Evolutionary conservation across 495 filamentous ascomycete genomes (phyloP).

Genomic region (Friedmanniomyces simplex): DNA sequence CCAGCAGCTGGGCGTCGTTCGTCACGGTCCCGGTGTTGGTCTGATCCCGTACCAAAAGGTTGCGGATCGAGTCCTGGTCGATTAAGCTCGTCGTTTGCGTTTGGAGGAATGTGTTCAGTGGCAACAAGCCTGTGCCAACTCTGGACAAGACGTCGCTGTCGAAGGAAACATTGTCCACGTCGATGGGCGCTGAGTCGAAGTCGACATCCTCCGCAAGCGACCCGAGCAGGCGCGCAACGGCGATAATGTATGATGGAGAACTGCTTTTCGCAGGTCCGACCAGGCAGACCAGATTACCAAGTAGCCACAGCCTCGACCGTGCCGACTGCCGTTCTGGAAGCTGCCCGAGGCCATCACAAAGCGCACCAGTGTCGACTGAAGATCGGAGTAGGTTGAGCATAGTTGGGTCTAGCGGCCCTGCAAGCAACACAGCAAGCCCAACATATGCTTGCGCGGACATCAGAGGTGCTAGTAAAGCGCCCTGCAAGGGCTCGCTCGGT

Average conservation of each 20-base stretch:
- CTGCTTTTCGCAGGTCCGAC: conserved; percentile 47
- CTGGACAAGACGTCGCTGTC: conserved; percentile 14
- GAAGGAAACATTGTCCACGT: conserved; percentile 15
- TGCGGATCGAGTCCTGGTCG: conserved; percentile 41
- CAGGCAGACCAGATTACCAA: conserved; percentile 72
- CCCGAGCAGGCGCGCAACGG: conserved; percentile 50
- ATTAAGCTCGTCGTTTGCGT: conserved; percentile 53
- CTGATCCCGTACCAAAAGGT: conserved; percentile 23
- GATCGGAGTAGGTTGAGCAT: conserved; percentile 19
- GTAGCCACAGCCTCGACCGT: conserved; percentile 50
- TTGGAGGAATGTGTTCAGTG: conserved; percentile 25
- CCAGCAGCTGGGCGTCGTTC: conserved; percentile 58
- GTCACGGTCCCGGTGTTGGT: conserved; percentile 3
- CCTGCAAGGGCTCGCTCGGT: conserved; percentile 3
- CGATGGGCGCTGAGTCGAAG: conserved; percentile 28
- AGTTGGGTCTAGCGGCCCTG: conserved; percentile 5
- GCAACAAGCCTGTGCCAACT: conserved; percentile 9
- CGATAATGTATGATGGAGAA: conserved; percentile 40
- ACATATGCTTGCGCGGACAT: conserved; percentile 8
- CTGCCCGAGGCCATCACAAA: conserved; percentile 5
- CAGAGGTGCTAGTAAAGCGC: conserved; percentile 16
- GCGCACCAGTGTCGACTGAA: conserved; percentile 3
- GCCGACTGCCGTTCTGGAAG: conserved; percentile 5
- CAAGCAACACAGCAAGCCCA: conserved; percentile 16
- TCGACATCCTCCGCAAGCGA: conserved; percentile 55